Evolutionary conservation across 2,329 filamentous ascomycete species (phyloP), one percentile per base, ranked within the genome.

Genomic region (Verticillium nonalfalfae): DNA sequence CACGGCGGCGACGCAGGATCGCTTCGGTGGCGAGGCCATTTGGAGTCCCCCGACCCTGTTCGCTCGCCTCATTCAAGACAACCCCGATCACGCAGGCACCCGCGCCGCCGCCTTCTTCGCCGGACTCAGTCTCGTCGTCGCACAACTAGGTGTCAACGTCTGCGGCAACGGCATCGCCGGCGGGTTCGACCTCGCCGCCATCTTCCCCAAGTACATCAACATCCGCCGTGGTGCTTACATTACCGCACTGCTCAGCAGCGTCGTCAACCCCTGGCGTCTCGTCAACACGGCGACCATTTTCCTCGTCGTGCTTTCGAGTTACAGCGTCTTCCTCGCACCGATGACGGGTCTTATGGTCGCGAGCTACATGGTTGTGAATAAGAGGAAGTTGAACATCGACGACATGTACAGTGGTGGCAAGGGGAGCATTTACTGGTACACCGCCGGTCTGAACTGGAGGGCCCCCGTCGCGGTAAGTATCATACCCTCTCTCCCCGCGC

Each of bases 261-360:
- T 72, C 11, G 72, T 76, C 55, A 75, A 76, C 61, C 75, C 75
- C 2, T 76, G 75, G 75, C 69, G 70, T 4, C 67, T 76, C 18
- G 73, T 76, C 59, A 73, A 72, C 62, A 74, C 71, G 7, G 75
- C 75, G 9, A 72, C 73, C 1, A 68, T 65, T 1, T 76, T 76
- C 56, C 61, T 76, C 34, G 71, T 73, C 4, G 75, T 76, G 2
- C 39, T 77, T 45, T 74, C 71, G 0, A 69, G 71, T 13, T 77
- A 76, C 57, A 70, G 73, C 31, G 70, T 76, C 4, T 76, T 76
- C 57, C 65, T 77, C 2, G 73, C 72, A 1, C 75, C 75, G 3
- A 75, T 76, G 72, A 74, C 72, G 5, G 76, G 76, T 7, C 61
- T 78, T 45, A 76, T 78, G 74, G 71, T 73, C 2, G 68, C 73